Evolutionary conservation across 164 flowering plant genomes (phyloP).

Genomic region (Cinnamomum micranthum): DNA sequence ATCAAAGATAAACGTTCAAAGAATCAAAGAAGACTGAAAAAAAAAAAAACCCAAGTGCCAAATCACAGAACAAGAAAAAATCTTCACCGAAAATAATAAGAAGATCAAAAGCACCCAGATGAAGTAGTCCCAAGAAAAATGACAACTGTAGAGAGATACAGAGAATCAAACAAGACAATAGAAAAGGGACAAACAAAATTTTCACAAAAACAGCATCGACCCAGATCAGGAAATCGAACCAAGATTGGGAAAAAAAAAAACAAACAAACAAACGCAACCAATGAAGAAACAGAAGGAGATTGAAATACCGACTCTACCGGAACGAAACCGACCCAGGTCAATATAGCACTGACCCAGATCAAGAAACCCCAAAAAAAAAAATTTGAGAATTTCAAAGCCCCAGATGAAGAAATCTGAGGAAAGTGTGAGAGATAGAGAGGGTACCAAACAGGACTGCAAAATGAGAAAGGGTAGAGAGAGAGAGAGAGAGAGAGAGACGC

Average conservation of each 20-base stretch:
- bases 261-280: background rate
- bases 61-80: background rate
- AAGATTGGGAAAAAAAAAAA: background rate
- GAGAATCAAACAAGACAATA: no score
- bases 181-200: no score
- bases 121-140: background rate
- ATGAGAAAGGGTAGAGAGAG: background rate
- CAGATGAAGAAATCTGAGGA: background rate
- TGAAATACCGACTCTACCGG: no score
- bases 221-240: background rate
- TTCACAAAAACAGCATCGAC: no score
- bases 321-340: background rate
- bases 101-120: slow-evolving; percentile 6
- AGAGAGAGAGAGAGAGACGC: no score
- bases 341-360: background rate
- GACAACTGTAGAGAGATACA: no score
- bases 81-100: background rate
- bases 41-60: no score
- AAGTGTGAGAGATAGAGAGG: no score
- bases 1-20: no score
- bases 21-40: background rate
- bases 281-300: no score
- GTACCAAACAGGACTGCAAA: no score
- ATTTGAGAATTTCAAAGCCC: background rate
- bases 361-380: background rate